phyloP scores from a whole-genome alignment of 2,329 filamentous ascomycete genomes.

The Coleophoma crateriformis region DNA sequence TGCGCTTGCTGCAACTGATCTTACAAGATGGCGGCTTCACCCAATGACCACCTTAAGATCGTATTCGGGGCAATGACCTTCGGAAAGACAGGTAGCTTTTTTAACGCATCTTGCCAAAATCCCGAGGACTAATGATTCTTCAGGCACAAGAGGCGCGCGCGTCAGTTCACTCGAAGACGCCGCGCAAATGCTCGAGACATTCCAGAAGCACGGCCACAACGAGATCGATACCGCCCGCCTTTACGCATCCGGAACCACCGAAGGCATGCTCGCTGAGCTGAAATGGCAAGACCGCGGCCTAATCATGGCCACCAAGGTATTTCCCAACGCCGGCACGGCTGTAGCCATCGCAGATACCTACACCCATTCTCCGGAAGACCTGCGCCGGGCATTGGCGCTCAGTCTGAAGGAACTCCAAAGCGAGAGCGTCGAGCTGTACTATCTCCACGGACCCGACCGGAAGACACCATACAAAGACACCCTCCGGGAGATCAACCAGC shows the following conservation, averaged over 20 bases:
- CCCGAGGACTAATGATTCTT: not conserved
- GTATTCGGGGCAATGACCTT: constrained; percentile 26
- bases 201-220: constrained; percentile 60
- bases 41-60: constrained; percentile 4
- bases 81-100: constrained; percentile 8
- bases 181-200: constrained; percentile 55
- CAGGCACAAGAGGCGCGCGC: constrained; percentile 21
- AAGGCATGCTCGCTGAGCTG: constrained; percentile 53
- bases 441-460: constrained; percentile 23
- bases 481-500: constrained; percentile 21
- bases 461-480: constrained; percentile 22
- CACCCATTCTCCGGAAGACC: constrained; percentile 42
- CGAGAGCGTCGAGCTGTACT: constrained; percentile 30
- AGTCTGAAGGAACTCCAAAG: constrained; percentile 48
- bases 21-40: not conserved
- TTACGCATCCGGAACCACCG: constrained; percentile 60
- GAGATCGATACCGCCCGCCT: constrained; percentile 65
- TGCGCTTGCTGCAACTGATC: no score
- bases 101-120: not conserved
- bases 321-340: constrained; percentile 32
- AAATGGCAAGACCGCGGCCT: constrained; percentile 55
- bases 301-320: constrained; percentile 54
- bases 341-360: constrained; percentile 31
- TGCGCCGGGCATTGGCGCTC: constrained; percentile 43
- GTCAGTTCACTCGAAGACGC: constrained; percentile 38